Base-by-base conservation (phyloP, 805 yeast species). In the Debaryomyces tyrocola region DNA sequence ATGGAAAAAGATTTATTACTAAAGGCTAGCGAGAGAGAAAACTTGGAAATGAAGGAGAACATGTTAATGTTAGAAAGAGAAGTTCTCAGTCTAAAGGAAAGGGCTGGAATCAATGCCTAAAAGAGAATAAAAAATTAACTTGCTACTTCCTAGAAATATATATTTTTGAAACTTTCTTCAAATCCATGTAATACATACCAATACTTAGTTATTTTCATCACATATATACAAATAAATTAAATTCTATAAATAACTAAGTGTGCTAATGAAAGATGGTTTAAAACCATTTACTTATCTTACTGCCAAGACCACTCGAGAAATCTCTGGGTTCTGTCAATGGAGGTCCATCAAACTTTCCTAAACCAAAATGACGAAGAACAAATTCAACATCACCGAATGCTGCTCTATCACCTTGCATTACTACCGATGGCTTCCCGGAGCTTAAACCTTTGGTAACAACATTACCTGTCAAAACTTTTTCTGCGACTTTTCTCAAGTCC, bases 371-470 rank as follows among this genome's bases (percentile, higher is more conserved):
- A 47, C 74, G 75, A 50, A 89, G 69, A 20, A 84, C 81, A 10
- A 68, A 78, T 20, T 80, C 80, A 15, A 92, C 83, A 63, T 94
- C 96, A 10, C 97, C 97, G 66, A 91, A 90, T 10, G 80, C 69
- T 37, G 83, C 90, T 58, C 95, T 79, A 44, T 86, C 83, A 45
- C 98, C 98, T 73, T 90, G 96, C 74, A 90, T 80, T 6, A 90
- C 94, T 27, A 90, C 74, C 1, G 96, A 87, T n/a, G 97, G 94
- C 49, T 71, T 74, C 2, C 87, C 85, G 7, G 78, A 66, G 20
- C 62, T 58, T 5, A 42, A 37, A 12, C 84, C 83, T 45, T 59
- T 60, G 2, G 76, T 68, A 4, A 79, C 78, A 2, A 75, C 83
- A 20, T 80, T 75, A 4, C 92, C 88, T 0, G 90, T 85, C 36